Conservation (phyloP, 257 asterid species). For the Fraxinus americana region DNA sequence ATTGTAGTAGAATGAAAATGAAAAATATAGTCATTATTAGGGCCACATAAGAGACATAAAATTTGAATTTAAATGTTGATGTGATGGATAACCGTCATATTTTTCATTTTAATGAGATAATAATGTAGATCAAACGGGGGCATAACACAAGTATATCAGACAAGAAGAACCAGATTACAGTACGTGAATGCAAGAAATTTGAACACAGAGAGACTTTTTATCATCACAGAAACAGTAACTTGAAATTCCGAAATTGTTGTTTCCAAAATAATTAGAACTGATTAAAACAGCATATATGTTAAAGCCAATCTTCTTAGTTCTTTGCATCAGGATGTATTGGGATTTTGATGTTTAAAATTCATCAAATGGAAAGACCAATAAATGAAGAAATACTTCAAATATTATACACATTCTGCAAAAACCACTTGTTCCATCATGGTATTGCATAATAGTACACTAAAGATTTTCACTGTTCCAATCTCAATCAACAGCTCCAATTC, state of each 20-base stretch:
- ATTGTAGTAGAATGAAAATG: too few relatives aligned
- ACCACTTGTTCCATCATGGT: neutral
- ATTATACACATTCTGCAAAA: neutral
- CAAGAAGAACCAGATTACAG: slow-evolving; percentile 18
- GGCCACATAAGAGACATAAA: too few relatives aligned
- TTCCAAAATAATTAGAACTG: neutral
- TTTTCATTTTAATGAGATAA: too few relatives aligned
- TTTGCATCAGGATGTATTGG: neutral
- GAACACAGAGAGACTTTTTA: neutral
- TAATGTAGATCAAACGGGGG: too few relatives aligned
- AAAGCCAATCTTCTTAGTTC: neutral
- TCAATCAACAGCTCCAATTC: neutral
- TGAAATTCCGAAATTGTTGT: neutral
- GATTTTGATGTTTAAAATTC: neutral
- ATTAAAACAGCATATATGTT: slow-evolving; percentile 1
- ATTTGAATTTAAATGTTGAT: too few relatives aligned
- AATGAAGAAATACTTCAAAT: neutral
- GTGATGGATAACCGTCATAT: too few relatives aligned
- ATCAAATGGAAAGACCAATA: neutral
- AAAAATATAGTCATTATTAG: too few relatives aligned
- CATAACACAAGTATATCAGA: slow-evolving; percentile 4
- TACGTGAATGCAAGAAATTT: neutral
- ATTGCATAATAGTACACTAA: too few relatives aligned
- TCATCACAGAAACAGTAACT: neutral
- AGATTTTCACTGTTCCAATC: neutral